A percentile compares a stretch with the other conserved stretches of the same genome.
These are phyloP conservation scores for Fusarium tuaranense DNA, from an alignment of 2,329 filamentous ascomycete species.

Conservation along the genomic window DNA sequence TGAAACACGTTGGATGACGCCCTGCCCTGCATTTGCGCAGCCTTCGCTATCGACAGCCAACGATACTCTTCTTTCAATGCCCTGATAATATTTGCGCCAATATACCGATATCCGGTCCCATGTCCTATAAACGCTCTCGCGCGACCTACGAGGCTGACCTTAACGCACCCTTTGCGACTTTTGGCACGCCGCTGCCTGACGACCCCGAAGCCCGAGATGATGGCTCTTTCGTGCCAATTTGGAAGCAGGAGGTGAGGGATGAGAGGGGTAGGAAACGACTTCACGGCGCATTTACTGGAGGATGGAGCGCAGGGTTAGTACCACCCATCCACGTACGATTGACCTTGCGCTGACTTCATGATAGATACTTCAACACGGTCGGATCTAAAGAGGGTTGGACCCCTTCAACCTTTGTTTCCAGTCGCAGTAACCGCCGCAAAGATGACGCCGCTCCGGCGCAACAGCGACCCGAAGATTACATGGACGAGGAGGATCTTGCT, in stretches of 20 bases:
- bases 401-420: conserved; percentile 91
- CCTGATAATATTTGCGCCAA: conserved; percentile 16
- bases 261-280: conserved; percentile 90
- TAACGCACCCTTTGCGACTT: conserved; percentile 80
- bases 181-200: conserved; percentile 87
- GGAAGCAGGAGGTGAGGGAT: conserved; percentile 98
- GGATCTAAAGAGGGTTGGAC: conserved; percentile 99
- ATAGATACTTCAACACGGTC: conserved; percentile 95
- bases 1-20: conserved; percentile 1
- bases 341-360: conserved; percentile 21
- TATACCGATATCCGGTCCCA: conserved; percentile 51
- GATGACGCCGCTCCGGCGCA: conserved; percentile 68
- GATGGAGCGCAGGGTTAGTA: conserved; percentile 91
- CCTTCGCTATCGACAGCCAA: conserved; percentile 4
- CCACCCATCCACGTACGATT: background rate
- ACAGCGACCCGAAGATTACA: conserved; percentile 86
- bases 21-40: background rate
- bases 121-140: conserved; percentile 85
- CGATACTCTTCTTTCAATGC: conserved; percentile 16
- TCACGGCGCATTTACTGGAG: conserved; percentile 96
- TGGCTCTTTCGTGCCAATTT: conserved; percentile 92
- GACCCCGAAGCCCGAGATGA: conserved; percentile 86
- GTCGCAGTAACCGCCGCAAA: conserved; percentile 81
- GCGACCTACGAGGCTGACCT: conserved; percentile 82
- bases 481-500: conserved; percentile 96